phyloP scores from a whole-genome alignment of 192 early-diverging fungal genomes.

The Geranomyces michiganensis region DNA sequence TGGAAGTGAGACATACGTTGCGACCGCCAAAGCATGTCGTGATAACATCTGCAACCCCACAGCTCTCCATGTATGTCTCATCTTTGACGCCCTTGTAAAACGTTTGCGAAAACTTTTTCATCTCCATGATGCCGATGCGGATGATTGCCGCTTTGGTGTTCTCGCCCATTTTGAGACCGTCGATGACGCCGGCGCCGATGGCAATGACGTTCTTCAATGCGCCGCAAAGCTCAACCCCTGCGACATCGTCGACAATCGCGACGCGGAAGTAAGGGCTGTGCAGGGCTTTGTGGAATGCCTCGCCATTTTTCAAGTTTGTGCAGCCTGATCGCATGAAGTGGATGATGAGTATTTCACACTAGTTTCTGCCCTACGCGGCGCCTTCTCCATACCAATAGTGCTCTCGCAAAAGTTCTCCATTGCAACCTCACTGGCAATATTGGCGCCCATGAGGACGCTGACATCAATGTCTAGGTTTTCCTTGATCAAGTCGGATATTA shows the following conservation, averaged over 20 bases:
- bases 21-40: conserved; percentile 97
- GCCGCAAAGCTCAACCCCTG: conserved; percentile 96
- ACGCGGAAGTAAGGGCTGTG: conserved; percentile 89
- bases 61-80: conserved; percentile 96
- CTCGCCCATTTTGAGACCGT: conserved; percentile 89
- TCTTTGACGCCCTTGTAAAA: conserved; percentile 84
- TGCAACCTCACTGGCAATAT: conserved; percentile 96
- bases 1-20: conserved; percentile 50
- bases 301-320: conserved; percentile 67
- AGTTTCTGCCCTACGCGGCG: too few species aligned
- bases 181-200: conserved; percentile 91
- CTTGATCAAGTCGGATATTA: conserved; percentile 82
- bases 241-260: conserved; percentile 77
- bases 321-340: conserved; percentile 45
- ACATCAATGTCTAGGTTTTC: conserved; percentile 77
- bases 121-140: conserved; percentile 91
- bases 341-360: too few species aligned
- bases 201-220: conserved; percentile 99
- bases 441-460: conserved; percentile 90
- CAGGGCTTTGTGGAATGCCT: conserved; percentile 79
- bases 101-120: conserved; percentile 87
- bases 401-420: conserved; percentile 94
- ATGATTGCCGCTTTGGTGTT: conserved; percentile 99
- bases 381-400: conserved; percentile 66
- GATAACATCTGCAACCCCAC: conserved; percentile 93